Conservation (phyloP, 1,284 basidiomycete species). For the Vanrija pseudolonga region DNA sequence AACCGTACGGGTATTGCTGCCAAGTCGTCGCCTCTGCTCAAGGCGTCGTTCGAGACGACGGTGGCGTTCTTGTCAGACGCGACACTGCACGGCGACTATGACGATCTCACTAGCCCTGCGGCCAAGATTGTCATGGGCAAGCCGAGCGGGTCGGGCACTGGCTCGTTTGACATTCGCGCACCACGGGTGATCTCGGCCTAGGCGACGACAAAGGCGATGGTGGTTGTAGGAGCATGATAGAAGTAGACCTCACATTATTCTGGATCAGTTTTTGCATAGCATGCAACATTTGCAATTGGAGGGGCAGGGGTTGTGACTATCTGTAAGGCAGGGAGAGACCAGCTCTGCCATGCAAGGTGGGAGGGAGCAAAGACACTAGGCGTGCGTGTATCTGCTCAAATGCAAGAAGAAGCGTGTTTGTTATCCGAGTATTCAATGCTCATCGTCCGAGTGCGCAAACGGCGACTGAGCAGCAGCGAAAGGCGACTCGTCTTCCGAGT, state of each 20-base stretch:
- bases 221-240: background rate
- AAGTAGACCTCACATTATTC: background rate
- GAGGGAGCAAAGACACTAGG: too few relatives aligned
- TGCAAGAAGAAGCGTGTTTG: too few relatives aligned
- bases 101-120: constrained; percentile 75
- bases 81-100: constrained; percentile 89
- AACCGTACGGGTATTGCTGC: constrained; percentile 91
- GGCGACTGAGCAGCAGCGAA: constrained; percentile 18
- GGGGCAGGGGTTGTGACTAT: background rate
- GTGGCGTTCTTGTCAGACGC: constrained; percentile 94
- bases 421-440: background rate
- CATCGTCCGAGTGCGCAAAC: constrained; percentile 12
- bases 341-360: background rate
- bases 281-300: constrained; percentile 1
- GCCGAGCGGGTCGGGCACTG: constrained; percentile 78
- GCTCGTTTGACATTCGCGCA: constrained; percentile 67
- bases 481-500: constrained; percentile 29
- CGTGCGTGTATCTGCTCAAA: too few relatives aligned
- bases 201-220: background rate
- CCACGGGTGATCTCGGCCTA: constrained; percentile 8
- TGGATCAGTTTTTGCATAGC: constrained; percentile 2
- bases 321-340: background rate
- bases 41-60: constrained; percentile 97
- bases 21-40: constrained; percentile 87
- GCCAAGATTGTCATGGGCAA: constrained; percentile 88